phyloP scores from a whole-genome alignment of 805 yeast species.

The Barnettozyma pratensis region DNA sequence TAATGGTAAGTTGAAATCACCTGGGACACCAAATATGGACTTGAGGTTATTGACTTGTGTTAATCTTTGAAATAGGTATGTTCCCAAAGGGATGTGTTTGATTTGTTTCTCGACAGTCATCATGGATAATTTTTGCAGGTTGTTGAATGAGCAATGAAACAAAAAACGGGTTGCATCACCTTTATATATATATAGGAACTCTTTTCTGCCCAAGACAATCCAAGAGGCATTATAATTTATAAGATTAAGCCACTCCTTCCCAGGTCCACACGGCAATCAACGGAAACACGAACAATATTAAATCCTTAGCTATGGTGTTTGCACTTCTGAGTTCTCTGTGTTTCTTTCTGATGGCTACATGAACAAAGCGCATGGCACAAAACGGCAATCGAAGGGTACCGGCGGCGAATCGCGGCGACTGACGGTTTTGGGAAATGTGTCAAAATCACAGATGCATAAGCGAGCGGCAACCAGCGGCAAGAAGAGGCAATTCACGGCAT shows the following conservation, averaged over 20 bases:
- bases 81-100: constrained; percentile 45
- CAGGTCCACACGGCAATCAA: too few species aligned
- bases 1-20: constrained; percentile 62
- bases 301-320: too few species aligned
- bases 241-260: too few species aligned
- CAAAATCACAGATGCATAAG: not conserved
- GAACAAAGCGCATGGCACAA: not conserved
- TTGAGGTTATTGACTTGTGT: constrained; percentile 43
- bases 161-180: not conserved
- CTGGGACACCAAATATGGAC: constrained; percentile 71
- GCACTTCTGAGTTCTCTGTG: not conserved
- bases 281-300: too few species aligned
- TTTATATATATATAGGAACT: too few species aligned
- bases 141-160: not conserved
- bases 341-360: not conserved
- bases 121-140: not conserved
- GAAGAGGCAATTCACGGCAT: not conserved
- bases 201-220: too few species aligned
- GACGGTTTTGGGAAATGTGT: not conserved
- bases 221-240: too few species aligned
- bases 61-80: constrained; percentile 57
- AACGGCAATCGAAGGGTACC: not conserved
- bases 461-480: not conserved
- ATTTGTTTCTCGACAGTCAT: constrained; percentile 16
- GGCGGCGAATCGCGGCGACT: not conserved